Base-by-base conservation (phyloP, 1,284 basidiomycete species). In the Tilletia indica region DNA sequence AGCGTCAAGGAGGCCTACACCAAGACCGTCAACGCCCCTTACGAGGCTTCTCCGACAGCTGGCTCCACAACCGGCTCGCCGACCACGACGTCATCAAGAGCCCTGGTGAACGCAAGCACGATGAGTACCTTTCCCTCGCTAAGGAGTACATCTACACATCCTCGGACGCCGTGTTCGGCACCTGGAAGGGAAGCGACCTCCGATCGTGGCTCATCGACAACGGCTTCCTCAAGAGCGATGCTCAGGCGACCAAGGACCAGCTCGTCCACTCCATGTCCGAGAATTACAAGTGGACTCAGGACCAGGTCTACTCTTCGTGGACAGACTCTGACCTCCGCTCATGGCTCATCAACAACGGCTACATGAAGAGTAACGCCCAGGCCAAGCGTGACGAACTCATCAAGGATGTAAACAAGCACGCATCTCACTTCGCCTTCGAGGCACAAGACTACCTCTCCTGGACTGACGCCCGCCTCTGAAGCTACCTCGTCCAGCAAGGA, bases 51-150 rank as follows among this genome's bases (percentile, higher is more conserved):
- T 76, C 73, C n/a, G 74, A 81, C 74, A 76, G 76, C 71, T 83
- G 82, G 77, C 75, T 83, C 49, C 81, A 78, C 76, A 76, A 80
- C 73, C 83, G 82, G 82, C 76, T 83, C 56, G 78, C 82, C 49
- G 73, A 81, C 69, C 80, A 82, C 70, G 81, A 78, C 63, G 72
- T 80, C 71, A 72, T 83, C 69, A 72, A 74, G 61, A 73, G 74
- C 21, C 71, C 76, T 19, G 75, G 75, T 19, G 67, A 78, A 58
- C 75, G 78, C 77, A 81, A 77, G 38, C 78, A 81, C 36, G 78
- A 82, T 67, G 76, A 82, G 74, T 77, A 78, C 71, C 61, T 68
- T 4, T 3, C 39, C 49, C 47, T 69, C 21, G 47, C 45, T 14
- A 48, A 54, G 58, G 39, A 68, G 19, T 80, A 82, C 80, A 83